phyloP scores from a whole-genome alignment of 2,329 filamentous ascomycete species.

The Pestalotiopsis sp. region DNA sequence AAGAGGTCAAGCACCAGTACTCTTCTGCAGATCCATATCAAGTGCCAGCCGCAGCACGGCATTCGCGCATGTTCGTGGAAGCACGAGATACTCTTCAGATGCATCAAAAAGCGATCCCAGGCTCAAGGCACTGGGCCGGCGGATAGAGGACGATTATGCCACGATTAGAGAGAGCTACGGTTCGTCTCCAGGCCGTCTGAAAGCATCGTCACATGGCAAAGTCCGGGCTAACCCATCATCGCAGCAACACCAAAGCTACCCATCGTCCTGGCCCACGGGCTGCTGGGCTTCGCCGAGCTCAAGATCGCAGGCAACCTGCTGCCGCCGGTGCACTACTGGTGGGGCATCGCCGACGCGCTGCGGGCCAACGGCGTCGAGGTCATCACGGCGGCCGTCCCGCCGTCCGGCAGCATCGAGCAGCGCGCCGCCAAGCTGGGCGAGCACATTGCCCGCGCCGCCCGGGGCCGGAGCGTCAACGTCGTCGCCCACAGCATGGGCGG shows the following conservation, averaged over 20 bases:
- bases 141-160: constrained; percentile 52
- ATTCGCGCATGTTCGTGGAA: neutral
- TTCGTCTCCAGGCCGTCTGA: constrained; percentile 23
- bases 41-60: neutral
- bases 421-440: constrained; percentile 60
- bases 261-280: constrained; percentile 67
- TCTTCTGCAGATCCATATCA: neutral
- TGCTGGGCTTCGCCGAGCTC: constrained; percentile 66
- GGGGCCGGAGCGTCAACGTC: constrained; percentile 70
- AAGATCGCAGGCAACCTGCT: constrained; percentile 50
- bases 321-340: constrained; percentile 66
- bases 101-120: constrained; percentile 38
- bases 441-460: constrained; percentile 52
- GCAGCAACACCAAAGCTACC: constrained; percentile 61
- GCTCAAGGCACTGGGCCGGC: constrained; percentile 41
- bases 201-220: neutral
- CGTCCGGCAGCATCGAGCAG: constrained; percentile 62
- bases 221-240: constrained; percentile 15
- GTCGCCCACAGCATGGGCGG: constrained; percentile 73
- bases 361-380: constrained; percentile 55
- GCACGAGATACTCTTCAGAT: constrained; percentile 18
- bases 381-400: constrained; percentile 63
- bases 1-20: neutral
- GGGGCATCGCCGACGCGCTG: constrained; percentile 64
- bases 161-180: constrained; percentile 47